phyloP scores from a whole-genome alignment of 768 basidiomycete species.

The Agrocybe pediades region DNA sequence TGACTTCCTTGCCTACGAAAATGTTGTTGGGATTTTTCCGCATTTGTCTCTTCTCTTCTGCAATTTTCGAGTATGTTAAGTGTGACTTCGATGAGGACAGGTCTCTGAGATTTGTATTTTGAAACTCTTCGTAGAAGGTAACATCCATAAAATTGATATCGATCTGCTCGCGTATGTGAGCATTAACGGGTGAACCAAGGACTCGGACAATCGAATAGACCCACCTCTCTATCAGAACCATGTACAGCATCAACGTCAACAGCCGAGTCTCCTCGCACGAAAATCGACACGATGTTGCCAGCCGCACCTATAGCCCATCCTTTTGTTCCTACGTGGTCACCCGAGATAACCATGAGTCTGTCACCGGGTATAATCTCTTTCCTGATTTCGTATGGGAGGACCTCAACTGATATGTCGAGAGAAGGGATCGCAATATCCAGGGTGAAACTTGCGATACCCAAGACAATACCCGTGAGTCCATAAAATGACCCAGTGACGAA shows the following conservation, averaged over 20 bases:
- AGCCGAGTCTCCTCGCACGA: background rate
- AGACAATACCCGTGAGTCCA: background rate
- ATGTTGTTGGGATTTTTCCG: background rate
- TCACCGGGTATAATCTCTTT: constrained; percentile 1
- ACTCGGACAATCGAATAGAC: too few species aligned
- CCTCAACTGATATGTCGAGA: background rate
- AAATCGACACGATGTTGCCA: background rate
- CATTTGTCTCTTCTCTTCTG: background rate
- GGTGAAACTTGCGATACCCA: background rate
- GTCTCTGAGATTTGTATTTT: background rate
- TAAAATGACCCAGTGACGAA: background rate
- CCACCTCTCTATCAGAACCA: too few species aligned
- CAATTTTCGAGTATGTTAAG: background rate
- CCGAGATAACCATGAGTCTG: background rate
- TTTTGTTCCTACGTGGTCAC: background rate
- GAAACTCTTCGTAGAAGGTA: too few species aligned
- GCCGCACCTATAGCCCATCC: background rate
- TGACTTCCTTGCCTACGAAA: constrained; percentile 1
- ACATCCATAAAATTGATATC: too few species aligned
- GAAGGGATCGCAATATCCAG: background rate
- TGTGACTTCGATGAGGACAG: background rate
- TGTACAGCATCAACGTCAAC: background rate
- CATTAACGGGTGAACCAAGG: too few species aligned
- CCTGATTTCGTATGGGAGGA: background rate
- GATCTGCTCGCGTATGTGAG: too few species aligned